Evolutionary conservation across 192 early-diverging fungal species (phyloP).

Genomic region (Mortierella antarctica): DNA sequence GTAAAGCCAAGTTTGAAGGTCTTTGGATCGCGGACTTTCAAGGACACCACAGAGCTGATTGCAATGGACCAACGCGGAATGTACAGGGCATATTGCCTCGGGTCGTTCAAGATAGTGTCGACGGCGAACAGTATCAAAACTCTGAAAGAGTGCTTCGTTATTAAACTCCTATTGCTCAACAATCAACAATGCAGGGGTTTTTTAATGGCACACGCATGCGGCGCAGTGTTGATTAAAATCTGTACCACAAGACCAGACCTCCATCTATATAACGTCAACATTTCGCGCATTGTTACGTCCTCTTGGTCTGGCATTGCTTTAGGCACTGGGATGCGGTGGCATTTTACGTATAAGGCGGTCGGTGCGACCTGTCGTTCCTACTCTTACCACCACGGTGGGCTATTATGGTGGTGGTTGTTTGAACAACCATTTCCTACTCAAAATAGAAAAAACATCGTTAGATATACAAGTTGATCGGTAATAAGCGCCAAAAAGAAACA

Average conservation of each 20-base stretch:
- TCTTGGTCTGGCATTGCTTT: not conserved
- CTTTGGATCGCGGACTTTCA: not conserved
- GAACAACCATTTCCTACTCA: constrained; percentile 4
- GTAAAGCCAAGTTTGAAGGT: no score
- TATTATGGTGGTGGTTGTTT: not conserved
- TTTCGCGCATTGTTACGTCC: not conserved
- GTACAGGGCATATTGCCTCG: constrained; percentile 1
- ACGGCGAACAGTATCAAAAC: no score
- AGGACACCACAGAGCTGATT: not conserved
- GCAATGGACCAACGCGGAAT: not conserved
- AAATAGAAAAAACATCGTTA: not conserved
- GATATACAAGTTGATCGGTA: not conserved
- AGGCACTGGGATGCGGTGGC: constrained; percentile 8
- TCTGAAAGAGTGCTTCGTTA: no score
- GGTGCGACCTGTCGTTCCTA: constrained; percentile 4
- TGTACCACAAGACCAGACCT: no score
- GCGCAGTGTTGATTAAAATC: no score
- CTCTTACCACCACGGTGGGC: not conserved
- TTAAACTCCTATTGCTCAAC: no score
- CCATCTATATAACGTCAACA: no score
- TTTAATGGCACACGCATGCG: no score
- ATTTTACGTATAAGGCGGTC: constrained; percentile 11
- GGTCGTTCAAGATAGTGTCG: constrained; percentile 1
- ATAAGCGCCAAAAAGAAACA: no score
- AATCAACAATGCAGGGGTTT: no score